Conservation (phyloP, 345 rosid genomes). For the Dimocarpus longan region DNA sequence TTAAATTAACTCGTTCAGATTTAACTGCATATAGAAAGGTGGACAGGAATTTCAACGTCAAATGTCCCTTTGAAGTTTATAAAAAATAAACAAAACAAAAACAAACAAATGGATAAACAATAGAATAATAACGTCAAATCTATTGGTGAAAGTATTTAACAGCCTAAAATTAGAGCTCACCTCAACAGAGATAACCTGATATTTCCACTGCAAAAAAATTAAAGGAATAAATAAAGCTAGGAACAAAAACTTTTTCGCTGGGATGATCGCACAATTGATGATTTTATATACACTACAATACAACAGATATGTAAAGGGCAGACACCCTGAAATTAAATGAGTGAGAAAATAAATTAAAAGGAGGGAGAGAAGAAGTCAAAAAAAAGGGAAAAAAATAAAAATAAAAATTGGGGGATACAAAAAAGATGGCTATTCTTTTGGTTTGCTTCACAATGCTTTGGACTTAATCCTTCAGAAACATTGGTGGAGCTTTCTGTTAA, state of each 20-base stretch:
- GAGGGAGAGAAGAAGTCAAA: neutral
- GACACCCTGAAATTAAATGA: constrained; percentile 36
- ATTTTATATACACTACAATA: constrained; percentile 55
- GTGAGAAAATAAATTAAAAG: neutral
- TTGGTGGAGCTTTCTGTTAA: constrained; percentile 25
- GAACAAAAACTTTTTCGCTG: constrained; percentile 28
- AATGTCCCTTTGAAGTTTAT: too few relatives aligned
- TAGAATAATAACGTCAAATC: neutral
- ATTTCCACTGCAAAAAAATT: neutral
- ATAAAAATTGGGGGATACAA: constrained; percentile 7
- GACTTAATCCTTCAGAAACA: neutral
- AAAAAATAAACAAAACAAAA: too few relatives aligned
- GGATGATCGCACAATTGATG: constrained; percentile 30
- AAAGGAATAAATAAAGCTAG: constrained; percentile 2
- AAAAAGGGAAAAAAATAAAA: constrained; percentile 13
- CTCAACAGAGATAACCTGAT: neutral
- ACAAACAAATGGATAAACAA: neutral
- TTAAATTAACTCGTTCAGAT: too few relatives aligned
- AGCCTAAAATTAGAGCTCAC: neutral
- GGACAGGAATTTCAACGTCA: too few relatives aligned
- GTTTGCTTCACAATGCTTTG: constrained; percentile 11
- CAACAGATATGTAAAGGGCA: constrained; percentile 39
- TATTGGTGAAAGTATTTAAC: neutral
- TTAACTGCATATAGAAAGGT: too few relatives aligned
- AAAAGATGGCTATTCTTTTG: constrained; percentile 9